Conservation (phyloP, 176 grass and related monocot species). For the Rhipidocladum racemiflorum region DNA sequence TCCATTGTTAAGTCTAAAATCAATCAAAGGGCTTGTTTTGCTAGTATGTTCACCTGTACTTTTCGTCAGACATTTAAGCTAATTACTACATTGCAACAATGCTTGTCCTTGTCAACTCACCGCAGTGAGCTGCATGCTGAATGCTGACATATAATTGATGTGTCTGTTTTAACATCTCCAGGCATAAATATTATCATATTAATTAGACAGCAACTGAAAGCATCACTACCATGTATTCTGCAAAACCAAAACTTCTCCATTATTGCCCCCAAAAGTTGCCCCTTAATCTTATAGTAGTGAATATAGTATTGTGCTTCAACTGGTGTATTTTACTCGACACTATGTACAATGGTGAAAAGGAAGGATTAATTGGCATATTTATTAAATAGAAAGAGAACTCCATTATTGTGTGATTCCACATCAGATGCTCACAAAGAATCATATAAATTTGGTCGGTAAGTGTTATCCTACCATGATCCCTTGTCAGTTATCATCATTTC, state of each 20-base stretch:
- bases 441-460: conserved; percentile 11
- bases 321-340: conserved; percentile 14
- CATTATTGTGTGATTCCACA: conserved; percentile 41
- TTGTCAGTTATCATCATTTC: conserved; percentile 23
- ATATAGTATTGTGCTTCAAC: background rate
- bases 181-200: background rate
- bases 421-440: conserved; percentile 30
- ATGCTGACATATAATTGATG: conserved; percentile 16
- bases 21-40: conserved; percentile 19
- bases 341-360: background rate
- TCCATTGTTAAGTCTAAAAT: conserved; percentile 34
- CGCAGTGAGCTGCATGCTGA: background rate
- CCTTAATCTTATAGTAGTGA: background rate
- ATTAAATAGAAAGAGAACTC: conserved; percentile 24
- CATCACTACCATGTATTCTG: background rate
- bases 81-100: background rate
- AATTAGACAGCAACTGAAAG: background rate
- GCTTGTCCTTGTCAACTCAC: background rate
- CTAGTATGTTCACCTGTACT: background rate
- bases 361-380: background rate
- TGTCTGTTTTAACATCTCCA: background rate
- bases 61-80: background rate
- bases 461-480: conserved; percentile 17
- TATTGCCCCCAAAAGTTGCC: background rate
- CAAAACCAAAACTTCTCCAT: background rate